These are phyloP conservation scores for Peronosclerospora sorghi DNA, from an alignment of 352 stramenopile genomes.

Conservation along the genomic window DNA sequence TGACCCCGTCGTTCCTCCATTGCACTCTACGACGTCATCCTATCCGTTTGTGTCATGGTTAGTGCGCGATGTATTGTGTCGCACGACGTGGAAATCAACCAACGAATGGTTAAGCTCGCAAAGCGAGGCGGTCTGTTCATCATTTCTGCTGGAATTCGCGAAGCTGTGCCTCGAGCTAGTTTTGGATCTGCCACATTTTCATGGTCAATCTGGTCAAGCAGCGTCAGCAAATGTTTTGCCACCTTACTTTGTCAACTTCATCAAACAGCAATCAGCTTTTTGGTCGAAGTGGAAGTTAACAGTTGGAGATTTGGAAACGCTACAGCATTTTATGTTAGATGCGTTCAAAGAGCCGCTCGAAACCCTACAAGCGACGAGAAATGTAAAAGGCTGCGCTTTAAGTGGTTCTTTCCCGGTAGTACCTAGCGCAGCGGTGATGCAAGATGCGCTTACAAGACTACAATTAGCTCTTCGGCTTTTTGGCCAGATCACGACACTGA, in stretches of 20 bases:
- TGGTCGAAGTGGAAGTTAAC: slow-evolving; percentile 73
- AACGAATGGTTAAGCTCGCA: slow-evolving; percentile 55
- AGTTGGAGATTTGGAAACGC: slow-evolving; percentile 34
- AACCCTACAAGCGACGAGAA: slow-evolving; percentile 8
- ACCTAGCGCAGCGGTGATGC: slow-evolving; percentile 47
- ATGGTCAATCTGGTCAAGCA: slow-evolving; percentile 28
- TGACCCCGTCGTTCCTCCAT: slow-evolving; percentile 13
- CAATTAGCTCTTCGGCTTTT: slow-evolving; percentile 54
- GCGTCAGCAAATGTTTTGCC: slow-evolving; percentile 58
- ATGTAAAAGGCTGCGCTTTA: not conserved
- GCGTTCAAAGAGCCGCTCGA: slow-evolving; percentile 45
- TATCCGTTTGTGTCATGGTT: slow-evolving; percentile 80
- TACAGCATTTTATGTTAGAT: slow-evolving; percentile 50
- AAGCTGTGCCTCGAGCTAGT: slow-evolving; percentile 72
- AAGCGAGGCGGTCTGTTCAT: slow-evolving; percentile 41
- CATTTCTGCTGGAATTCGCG: slow-evolving; percentile 60
- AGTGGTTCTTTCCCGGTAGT: slow-evolving; percentile 27
- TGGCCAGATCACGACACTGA: slow-evolving; percentile 54
- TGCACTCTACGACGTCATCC: slow-evolving; percentile 31
- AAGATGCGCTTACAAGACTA: slow-evolving; percentile 63
- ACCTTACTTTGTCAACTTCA: slow-evolving; percentile 81
- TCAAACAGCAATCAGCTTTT: slow-evolving; percentile 61
- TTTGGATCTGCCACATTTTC: slow-evolving; percentile 65
- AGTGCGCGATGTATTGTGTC: slow-evolving; percentile 70
- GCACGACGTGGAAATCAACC: slow-evolving; percentile 68